Conservation (phyloP, 179 eudicot genomes). For the Nepenthes alata region DNA sequence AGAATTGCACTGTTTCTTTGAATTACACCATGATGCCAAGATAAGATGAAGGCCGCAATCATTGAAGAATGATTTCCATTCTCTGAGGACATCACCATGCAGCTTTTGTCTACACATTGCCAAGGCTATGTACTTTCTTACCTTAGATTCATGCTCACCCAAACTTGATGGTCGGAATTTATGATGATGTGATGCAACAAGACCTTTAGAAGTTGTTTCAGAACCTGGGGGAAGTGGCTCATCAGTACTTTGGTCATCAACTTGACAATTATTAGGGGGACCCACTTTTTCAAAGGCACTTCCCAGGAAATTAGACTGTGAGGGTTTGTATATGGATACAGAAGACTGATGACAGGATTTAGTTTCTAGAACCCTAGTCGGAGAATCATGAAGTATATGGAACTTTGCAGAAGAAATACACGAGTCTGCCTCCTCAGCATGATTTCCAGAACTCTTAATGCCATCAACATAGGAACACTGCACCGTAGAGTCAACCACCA, state of each 20-base stretch:
- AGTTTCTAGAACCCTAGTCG: constrained; percentile 13
- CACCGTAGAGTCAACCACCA: constrained; percentile 15
- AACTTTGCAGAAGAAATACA: constrained; percentile 1
- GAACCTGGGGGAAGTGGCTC: constrained; percentile 41
- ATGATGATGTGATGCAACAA: constrained; percentile 14
- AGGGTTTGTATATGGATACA: constrained; percentile 11
- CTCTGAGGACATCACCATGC: constrained; percentile 53
- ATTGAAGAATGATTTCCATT: constrained; percentile 41
- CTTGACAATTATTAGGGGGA: constrained; percentile 10
- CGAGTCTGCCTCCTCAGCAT: constrained; percentile 6
- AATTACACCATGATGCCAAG: constrained; percentile 11
- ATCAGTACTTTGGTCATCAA: constrained; percentile 18
- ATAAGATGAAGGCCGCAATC: constrained; percentile 25
- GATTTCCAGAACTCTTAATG: constrained; percentile 10
- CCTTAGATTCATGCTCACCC: constrained; percentile 18
- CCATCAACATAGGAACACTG: constrained; percentile 11
- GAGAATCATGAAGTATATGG: constrained; percentile 11
- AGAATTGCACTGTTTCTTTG: constrained; percentile 16
- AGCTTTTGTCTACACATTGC: constrained; percentile 60
- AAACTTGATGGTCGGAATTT: constrained; percentile 23
- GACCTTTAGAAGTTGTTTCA: constrained; percentile 16
- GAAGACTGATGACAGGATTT: constrained; percentile 12
- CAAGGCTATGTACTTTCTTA: constrained; percentile 27
- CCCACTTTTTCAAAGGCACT: constrained; percentile 41
- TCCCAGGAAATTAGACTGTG: constrained; percentile 25